Evolutionary conservation across 2,329 filamentous ascomycete genomes (phyloP).

Genomic region (Colletotrichum costaricense): DNA sequence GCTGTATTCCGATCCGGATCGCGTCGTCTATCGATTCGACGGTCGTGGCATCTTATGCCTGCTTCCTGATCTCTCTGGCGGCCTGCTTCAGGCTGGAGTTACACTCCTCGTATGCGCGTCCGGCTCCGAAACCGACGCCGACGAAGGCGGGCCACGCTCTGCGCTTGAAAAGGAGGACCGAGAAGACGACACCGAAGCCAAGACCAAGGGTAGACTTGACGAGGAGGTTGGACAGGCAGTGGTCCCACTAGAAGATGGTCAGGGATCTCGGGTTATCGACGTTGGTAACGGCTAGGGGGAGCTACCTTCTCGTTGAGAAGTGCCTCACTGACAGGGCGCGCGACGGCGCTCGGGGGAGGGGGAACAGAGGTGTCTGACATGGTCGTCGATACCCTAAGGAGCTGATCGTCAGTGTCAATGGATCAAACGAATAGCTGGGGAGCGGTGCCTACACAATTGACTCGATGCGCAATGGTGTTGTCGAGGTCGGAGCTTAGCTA

Average conservation of each 20-base stretch:
- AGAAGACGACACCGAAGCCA: slow-evolving; percentile 98
- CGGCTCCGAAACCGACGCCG: slow-evolving; percentile 93
- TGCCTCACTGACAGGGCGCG: slow-evolving; percentile 94
- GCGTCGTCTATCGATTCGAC: slow-evolving; percentile 36
- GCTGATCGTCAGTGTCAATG: slow-evolving; percentile 39
- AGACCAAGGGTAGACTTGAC: slow-evolving; percentile 97
- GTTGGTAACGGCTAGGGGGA: background rate
- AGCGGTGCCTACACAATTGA: slow-evolving; percentile 28
- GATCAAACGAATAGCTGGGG: background rate
- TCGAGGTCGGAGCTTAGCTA: slow-evolving; percentile 30
- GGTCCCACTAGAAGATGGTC: slow-evolving; percentile 82
- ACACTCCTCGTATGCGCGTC: slow-evolving; percentile 98
- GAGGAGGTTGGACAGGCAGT: slow-evolving; percentile 95
- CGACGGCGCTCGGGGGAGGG: slow-evolving; percentile 71
- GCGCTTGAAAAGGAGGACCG: slow-evolving; percentile 97
- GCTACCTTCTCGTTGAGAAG: slow-evolving; percentile 97
- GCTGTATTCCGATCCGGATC: slow-evolving; percentile 38
- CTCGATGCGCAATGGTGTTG: slow-evolving; percentile 32
- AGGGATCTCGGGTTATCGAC: background rate
- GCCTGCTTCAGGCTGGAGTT: slow-evolving; percentile 81
- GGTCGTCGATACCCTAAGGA: slow-evolving; percentile 40
- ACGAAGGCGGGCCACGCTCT: slow-evolving; percentile 98
- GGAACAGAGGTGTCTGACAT: slow-evolving; percentile 68
- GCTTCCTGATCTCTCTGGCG: slow-evolving; percentile 67
- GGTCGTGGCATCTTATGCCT: slow-evolving; percentile 48